phyloP scores from a whole-genome alignment of 768 basidiomycete species.

The Boletus sp. region DNA sequence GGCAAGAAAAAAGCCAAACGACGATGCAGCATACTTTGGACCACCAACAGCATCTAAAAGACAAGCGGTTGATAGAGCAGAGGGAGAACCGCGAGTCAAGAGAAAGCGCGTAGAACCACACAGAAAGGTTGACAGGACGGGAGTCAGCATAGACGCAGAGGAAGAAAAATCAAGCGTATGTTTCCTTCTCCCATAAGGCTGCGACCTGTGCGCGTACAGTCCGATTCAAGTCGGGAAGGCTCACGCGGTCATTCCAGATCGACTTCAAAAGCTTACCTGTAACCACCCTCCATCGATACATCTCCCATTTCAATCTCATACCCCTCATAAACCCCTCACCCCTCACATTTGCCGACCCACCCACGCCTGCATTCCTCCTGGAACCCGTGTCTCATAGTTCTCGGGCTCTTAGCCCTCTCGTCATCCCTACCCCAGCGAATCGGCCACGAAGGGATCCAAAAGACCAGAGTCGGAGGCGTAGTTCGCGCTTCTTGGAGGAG shows the following conservation, averaged over 20 bases:
- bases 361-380: constrained; percentile 61
- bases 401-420: constrained; percentile 50
- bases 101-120: constrained; percentile 63
- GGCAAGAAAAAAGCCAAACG: constrained; percentile 59
- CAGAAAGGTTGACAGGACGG: constrained; percentile 38
- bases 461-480: constrained; percentile 59
- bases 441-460: constrained; percentile 69
- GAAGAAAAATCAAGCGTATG: constrained; percentile 32
- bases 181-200: constrained; percentile 1
- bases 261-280: constrained; percentile 74
- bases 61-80: constrained; percentile 62
- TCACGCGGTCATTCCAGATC: constrained; percentile 45
- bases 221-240: background rate
- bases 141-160: constrained; percentile 33
- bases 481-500: constrained; percentile 72
- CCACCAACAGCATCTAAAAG: constrained; percentile 60
- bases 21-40: constrained; percentile 71
- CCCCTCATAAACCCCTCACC: constrained; percentile 73
- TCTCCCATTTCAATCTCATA: constrained; percentile 69
- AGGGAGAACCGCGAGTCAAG: constrained; percentile 75
- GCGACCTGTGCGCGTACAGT: background rate
- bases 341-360: constrained; percentile 62
- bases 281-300: constrained; percentile 65
- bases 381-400: constrained; percentile 45
- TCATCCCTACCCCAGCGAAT: constrained; percentile 58